A percentile compares a stretch with the other conserved stretches of the same genome.
phyloP scores from a whole-genome alignment of 208 protist genomes.

The Polymyxa betae region DNA sequence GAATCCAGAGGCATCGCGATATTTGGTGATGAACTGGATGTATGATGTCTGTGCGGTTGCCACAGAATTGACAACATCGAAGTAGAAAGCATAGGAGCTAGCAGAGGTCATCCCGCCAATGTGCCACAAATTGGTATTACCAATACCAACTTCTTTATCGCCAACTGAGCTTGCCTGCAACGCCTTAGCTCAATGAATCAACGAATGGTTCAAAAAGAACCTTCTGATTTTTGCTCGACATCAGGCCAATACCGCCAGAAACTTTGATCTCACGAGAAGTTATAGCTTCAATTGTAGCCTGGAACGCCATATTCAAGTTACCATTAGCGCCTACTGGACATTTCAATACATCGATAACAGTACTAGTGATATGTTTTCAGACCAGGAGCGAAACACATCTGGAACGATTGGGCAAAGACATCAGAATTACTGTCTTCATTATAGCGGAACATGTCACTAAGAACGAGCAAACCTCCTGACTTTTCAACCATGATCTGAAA shows the following conservation, averaged over 20 bases:
- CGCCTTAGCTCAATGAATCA: neutral
- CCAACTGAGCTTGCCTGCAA: conserved; percentile 69
- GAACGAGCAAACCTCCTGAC: conserved; percentile 90
- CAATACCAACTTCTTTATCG: conserved; percentile 89
- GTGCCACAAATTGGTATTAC: conserved; percentile 94
- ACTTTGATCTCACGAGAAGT: conserved; percentile 91
- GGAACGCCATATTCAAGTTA: conserved; percentile 87
- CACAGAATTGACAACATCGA: conserved; percentile 83
- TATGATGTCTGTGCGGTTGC: conserved; percentile 72
- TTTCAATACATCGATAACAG: neutral
- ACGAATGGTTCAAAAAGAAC: neutral
- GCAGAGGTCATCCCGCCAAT: conserved; percentile 86
- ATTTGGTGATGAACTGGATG: conserved; percentile 84
- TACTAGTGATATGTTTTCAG: conserved; percentile 59
- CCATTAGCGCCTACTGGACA: conserved; percentile 72
- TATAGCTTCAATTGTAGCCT: conserved; percentile 91
- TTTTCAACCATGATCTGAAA: conserved; percentile 9
- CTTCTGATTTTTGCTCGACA: conserved; percentile 88
- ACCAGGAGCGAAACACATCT: conserved; percentile 76
- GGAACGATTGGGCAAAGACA: conserved; percentile 87
- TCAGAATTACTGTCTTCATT: conserved; percentile 66
- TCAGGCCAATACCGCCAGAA: conserved; percentile 84
- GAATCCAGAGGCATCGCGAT: conserved; percentile 81
- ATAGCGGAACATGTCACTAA: conserved; percentile 93
- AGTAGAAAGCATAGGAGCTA: conserved; percentile 93